Base-by-base conservation (phyloP, 2,329 filamentous ascomycete species). In the Trichophyton benhamiae region DNA sequence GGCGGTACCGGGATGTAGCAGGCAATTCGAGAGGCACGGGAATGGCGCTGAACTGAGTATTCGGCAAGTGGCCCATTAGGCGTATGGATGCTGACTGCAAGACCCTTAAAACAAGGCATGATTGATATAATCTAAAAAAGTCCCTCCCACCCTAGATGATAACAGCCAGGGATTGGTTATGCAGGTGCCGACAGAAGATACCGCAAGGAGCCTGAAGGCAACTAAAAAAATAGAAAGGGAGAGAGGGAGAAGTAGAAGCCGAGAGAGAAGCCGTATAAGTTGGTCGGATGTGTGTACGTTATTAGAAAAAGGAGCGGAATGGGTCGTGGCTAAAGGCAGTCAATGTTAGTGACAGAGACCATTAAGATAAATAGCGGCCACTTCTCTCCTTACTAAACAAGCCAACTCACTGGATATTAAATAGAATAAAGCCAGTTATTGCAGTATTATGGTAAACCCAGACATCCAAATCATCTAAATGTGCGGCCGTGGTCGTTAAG, bases 41-140 rank as follows among this genome's bases (percentile, higher is more conserved):
- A 91, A 76, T 96, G 90, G 73, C 91, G 94, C 78, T 97, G 92
- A 68, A 97, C 88, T 70, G 91, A 92, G 78, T 95, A 87, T 77
- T 99, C 94, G 65, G 91, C 82, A 67, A 99, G 84, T 67, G 94
- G 91, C 52, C 84, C 84, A 67, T 83, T 80, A 68, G 90, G 83
- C 52, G 84, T 85, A 78, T 99, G 94, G 75, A 97, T 95, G 82
- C 89, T 95, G 74, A 97, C 92, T 70, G 94, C 92, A 78, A 99
- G 91, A 77, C 94, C 94, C 81, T 97, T 95, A 80, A 97, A 99
- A 84, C 91, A 97, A 79, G 94, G 94, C 94, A 88, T 88, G 57
- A 58, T 61, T n/a, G 15, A 58, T 38, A 59, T 36, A 55, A 36
- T 55, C 27, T 55, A 38, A 3, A 55, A 30, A 7, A 55, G 22